Evolutionary conservation across 179 eudicot genomes (phyloP).

Genomic region (Heliamphora pulchella): DNA sequence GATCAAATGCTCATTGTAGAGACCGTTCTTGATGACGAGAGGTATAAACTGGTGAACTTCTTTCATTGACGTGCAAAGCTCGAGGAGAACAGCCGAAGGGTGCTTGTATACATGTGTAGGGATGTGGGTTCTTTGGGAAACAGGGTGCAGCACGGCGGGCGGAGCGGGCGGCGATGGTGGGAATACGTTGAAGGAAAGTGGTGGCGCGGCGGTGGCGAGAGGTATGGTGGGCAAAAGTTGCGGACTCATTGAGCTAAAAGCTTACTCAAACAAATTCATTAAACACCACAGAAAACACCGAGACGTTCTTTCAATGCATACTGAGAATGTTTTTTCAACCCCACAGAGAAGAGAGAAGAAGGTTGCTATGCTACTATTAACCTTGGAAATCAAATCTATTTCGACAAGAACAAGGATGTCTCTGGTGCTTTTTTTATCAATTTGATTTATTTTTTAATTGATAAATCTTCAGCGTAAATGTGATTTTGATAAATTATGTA

Average conservation of each 20-base stretch:
- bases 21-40: conserved; percentile 32
- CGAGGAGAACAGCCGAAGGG: conserved; percentile 51
- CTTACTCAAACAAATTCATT: too few species aligned
- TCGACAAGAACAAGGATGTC: too few species aligned
- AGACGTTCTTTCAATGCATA: too few species aligned
- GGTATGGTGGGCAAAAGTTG: not conserved
- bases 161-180: not conserved
- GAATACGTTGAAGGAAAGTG: not conserved
- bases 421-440: too few species aligned
- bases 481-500: too few species aligned
- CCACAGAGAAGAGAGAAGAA: too few species aligned
- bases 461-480: too few species aligned
- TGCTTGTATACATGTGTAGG: conserved; percentile 24
- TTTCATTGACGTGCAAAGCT: conserved; percentile 35
- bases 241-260: not conserved
- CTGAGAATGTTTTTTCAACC: too few species aligned
- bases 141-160: not conserved
- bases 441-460: too few species aligned
- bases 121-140: conserved; percentile 16
- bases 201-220: not conserved
- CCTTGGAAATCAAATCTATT: too few species aligned
- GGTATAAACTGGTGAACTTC: conserved; percentile 39
- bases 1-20: conserved; percentile 36
- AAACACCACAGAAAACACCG: too few species aligned
- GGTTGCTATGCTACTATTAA: too few species aligned